Percentiles rank a stretch among this genome's conserved stretches.
Conservation (phyloP, 2,329 filamentous ascomycete genomes). For the Colletotrichum limetticola region DNA sequence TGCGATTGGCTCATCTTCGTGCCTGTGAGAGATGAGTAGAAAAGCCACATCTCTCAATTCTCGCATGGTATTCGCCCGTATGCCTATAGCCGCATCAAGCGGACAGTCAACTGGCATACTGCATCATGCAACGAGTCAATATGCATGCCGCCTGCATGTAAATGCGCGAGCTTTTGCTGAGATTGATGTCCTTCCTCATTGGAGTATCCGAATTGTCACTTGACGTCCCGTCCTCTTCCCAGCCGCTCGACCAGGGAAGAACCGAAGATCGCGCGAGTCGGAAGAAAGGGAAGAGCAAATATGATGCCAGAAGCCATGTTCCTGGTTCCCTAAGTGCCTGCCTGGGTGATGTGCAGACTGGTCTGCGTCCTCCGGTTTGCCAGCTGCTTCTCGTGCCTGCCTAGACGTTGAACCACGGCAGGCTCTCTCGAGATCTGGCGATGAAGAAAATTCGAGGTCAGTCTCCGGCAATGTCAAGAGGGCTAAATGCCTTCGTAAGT, state of each 20-base stretch:
- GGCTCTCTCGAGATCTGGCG: background rate
- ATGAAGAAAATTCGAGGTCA: background rate
- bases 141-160: slow-evolving; percentile 32
- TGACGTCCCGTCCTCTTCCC: background rate
- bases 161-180: slow-evolving; percentile 18
- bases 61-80: slow-evolving; percentile 26
- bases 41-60: slow-evolving; percentile 2
- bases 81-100: slow-evolving; percentile 24
- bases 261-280: slow-evolving; percentile 33
- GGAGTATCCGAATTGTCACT: slow-evolving; percentile 8
- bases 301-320: slow-evolving; percentile 16
- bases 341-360: background rate
- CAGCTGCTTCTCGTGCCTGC: slow-evolving; percentile 7
- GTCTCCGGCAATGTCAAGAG: background rate
- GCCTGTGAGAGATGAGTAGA: slow-evolving; percentile 21
- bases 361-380: slow-evolving; percentile 18
- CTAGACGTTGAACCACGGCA: background rate
- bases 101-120: slow-evolving; percentile 23
- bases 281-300: slow-evolving; percentile 21
- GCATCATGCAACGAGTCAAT: slow-evolving; percentile 33
- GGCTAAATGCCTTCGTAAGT: background rate
- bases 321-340: slow-evolving; percentile 6
- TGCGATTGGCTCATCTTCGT: slow-evolving; percentile 11
- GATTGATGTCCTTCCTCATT: slow-evolving; percentile 14
- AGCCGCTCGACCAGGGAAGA: slow-evolving; percentile 14